Evolutionary conservation across 2,329 filamentous ascomycete species (phyloP), one percentile per base, ranked within the genome.

Genomic region (Knoxdaviesia proteae): DNA sequence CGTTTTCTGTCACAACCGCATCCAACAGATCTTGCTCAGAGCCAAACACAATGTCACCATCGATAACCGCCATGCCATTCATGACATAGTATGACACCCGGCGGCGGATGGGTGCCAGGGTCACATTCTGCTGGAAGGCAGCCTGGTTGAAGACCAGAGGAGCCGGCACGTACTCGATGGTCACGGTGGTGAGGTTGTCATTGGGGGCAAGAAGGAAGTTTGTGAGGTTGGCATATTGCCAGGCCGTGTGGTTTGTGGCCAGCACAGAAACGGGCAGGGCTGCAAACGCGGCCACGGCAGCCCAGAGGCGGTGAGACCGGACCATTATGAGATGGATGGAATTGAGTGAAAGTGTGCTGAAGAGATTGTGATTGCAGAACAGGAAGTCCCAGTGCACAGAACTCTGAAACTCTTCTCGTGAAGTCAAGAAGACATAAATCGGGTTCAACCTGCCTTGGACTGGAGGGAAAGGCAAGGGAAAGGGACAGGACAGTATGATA

Each of bases 31-130:
- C 36, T 9, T 36, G 34, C 9, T 35, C 35, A n/a, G 35, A 43
- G 33, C 44, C 46, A 31, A 42, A 47, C 38, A 47, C 36, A 29
- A 43, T 34, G 32, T 47, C 46, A 32, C 41, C 41, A n/a, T 47
- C 40, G n/a, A 47, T 45, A 29, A 47, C 42, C 36, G 44, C 41
- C 10, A 34, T 35, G 32, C 38, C 44, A 11, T 39, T 6, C 8
- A 39, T 41, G 11, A 39, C 32, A 8, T 45, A 45, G 32, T 43
- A 47, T 6, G 46, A 37, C 31, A 45, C 41, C 7, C 39, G 38
- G 36, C 41, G 43, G 34, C 36, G 11, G n/a, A 32, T 36, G 32
- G 10, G 9, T 20, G 32, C 20, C 5, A 39, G 33, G 37, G 30
- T 39, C 20, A 20, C 20, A 20, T 20, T 20, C 20, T 20, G 20